Evolutionary conservation across 805 yeast species (phyloP), one percentile per base, ranked within the genome.

Genomic region (Ogataea wickerhamii): DNA sequence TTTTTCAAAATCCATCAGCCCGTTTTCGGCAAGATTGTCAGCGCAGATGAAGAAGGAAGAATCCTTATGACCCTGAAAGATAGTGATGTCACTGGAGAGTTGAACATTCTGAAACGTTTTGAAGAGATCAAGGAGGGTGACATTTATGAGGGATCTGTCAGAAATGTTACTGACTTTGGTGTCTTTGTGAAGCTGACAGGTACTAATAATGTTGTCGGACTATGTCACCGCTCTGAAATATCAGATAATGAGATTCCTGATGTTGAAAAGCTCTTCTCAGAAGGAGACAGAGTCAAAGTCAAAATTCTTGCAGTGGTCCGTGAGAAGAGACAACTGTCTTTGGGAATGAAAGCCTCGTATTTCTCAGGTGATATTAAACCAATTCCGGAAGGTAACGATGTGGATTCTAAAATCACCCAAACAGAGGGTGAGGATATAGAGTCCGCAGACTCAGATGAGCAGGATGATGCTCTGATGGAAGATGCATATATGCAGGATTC

Each of bases 291-390:
- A 45, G 97, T 91, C 30, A 87, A 87, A 64, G 95, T 87, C 24
- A 83, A 82, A 64, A 71, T 91, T 26, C 67, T 89, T 49, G 73
- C 69, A 21, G 68, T 82, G 22, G 80, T 84, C 52, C 39, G 49
- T 2, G 77, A 68, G 8, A 87, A 83, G 69, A 81, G 80, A 44
- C 89, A 84, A 56, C 56, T 91, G 16, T 80, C 95, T 1, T 72
- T 91, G 44, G 96, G 98, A 47, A 81, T 91, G 89, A 91, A 88
- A 67, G 97, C 97, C 2, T 85, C 96, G 3, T 87, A 82, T 63
- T 93, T 91, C 60, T 38, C 48, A 6, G 61, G 50, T 12, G 66
- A 55, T 29, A 18, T 6, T 26, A 22, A 17, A 25, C 4, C 21
- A 34, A 13, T 13, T 14, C n/a, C 17, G 11, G 16, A 10, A 11